Conservation (phyloP, 306 rosid species). For the Quercus aquifolioides region DNA sequence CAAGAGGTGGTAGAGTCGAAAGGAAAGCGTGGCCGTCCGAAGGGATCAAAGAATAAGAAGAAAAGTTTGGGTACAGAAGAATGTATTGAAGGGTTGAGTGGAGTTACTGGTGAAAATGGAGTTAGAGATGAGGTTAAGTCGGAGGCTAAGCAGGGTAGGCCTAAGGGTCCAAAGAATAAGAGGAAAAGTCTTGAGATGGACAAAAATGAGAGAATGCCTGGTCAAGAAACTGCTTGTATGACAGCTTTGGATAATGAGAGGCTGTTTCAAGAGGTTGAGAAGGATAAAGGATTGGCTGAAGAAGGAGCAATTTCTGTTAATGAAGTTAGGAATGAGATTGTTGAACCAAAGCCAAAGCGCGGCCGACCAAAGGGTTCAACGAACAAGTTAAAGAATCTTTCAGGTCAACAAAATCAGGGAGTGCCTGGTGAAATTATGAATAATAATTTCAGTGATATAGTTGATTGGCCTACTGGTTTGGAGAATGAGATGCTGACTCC, state of each 20-base stretch:
- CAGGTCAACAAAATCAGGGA: neutral
- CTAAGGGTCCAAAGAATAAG: slow-evolving; percentile 34
- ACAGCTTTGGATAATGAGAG: slow-evolving; percentile 13
- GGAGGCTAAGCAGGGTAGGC: slow-evolving; percentile 26
- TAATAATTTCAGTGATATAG: slow-evolving; percentile 14
- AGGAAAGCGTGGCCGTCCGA: slow-evolving; percentile 30
- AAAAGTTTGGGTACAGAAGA: slow-evolving; percentile 10
- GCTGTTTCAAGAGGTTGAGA: neutral
- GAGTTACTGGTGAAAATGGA: slow-evolving; percentile 12
- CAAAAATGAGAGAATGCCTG: neutral
- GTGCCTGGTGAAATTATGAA: neutral
- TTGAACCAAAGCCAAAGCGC: slow-evolving; percentile 11
- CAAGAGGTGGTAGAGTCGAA: slow-evolving; percentile 1
- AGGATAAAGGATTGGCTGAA: neutral
- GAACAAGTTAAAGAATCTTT: slow-evolving; percentile 18
- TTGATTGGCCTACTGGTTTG: neutral
- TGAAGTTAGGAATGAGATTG: slow-evolving; percentile 26
- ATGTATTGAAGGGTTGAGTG: slow-evolving; percentile 10
- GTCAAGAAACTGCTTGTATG: slow-evolving; percentile 2
- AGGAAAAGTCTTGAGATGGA: slow-evolving; percentile 7
- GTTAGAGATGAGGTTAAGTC: slow-evolving; percentile 16
- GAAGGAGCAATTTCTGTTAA: slow-evolving; percentile 1
- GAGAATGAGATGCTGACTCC: slow-evolving; percentile 16
- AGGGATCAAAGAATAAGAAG: slow-evolving; percentile 31
- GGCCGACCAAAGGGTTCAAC: slow-evolving; percentile 40